These are phyloP conservation scores for Ceratopteris richardii DNA, from an alignment of 75 land plant genomes.

Conservation along the genomic window DNA sequence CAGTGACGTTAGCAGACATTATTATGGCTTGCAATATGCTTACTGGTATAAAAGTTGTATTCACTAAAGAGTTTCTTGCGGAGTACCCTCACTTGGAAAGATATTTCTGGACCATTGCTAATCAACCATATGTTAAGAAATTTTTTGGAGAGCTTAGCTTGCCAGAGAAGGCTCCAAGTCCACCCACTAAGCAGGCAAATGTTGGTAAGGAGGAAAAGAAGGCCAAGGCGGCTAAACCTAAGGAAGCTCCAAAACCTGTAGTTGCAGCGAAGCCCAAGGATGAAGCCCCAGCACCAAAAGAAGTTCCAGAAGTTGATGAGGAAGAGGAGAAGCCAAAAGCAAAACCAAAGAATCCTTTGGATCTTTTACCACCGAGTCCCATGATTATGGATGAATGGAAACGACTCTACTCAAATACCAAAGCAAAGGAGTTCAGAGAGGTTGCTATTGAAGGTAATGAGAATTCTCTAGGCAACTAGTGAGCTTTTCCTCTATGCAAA, in stretches of 20 bases:
- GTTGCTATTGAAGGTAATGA: conserved; percentile 96
- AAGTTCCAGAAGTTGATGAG: conserved; percentile 25
- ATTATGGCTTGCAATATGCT: conserved; percentile 56
- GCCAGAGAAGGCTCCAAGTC: conserved; percentile 40
- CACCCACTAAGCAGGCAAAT: conserved; percentile 44
- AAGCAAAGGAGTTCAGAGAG: conserved; percentile 83
- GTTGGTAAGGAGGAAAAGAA: conserved; percentile 30
- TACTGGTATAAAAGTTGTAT: conserved; percentile 24
- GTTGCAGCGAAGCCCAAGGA: conserved; percentile 46
- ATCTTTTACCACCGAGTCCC: conserved; percentile 80
- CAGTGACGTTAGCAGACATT: conserved; percentile 80
- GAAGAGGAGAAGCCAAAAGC: conserved; percentile 90
- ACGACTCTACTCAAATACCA: conserved; percentile 91
- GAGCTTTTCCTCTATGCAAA: too few species aligned
- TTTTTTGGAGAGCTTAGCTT: conserved; percentile 66
- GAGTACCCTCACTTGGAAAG: conserved; percentile 90
- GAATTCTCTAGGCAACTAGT: too few species aligned
- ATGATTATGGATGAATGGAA: conserved; percentile 99
- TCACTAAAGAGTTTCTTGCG: conserved; percentile 66
- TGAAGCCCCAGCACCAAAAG: conserved; percentile 27
- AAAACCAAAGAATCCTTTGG: conserved; percentile 84
- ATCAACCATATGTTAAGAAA: conserved; percentile 78
- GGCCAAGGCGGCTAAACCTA: conserved; percentile 24
- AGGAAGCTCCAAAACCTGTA: conserved; percentile 17
- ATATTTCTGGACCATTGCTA: conserved; percentile 86